Evolutionary conservation across 2,329 filamentous ascomycete genomes (phyloP).

Genomic region (Scleromitrula shiraiana): DNA sequence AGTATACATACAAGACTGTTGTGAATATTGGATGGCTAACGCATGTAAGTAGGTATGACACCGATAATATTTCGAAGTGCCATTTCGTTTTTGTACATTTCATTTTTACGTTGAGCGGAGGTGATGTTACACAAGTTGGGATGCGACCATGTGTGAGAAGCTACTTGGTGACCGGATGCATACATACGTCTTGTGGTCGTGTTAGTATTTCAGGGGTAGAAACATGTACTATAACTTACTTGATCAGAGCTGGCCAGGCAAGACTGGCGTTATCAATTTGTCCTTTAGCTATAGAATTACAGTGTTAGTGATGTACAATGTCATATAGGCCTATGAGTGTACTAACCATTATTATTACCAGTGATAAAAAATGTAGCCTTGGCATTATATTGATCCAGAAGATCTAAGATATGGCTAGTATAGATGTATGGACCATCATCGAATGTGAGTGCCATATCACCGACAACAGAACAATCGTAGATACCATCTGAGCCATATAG

Average conservation of each 20-base stretch:
- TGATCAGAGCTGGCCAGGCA: slow-evolving; percentile 32
- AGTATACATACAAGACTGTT: neutral
- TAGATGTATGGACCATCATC: slow-evolving; percentile 59
- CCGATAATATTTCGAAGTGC: slow-evolving; percentile 46
- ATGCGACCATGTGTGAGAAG: slow-evolving; percentile 49
- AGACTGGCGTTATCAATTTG: slow-evolving; percentile 43
- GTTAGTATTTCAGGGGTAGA: slow-evolving; percentile 11
- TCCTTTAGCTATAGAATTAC: slow-evolving; percentile 36
- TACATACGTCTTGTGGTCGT: slow-evolving; percentile 20
- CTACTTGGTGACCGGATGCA: slow-evolving; percentile 49
- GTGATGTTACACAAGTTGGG: slow-evolving; percentile 37
- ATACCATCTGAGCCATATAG: slow-evolving; percentile 50
- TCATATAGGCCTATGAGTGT: neutral
- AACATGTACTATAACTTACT: neutral
- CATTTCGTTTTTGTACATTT: slow-evolving; percentile 46
- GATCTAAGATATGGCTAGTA: slow-evolving; percentile 52
- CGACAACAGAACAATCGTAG: slow-evolving; percentile 46
- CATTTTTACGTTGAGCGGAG: slow-evolving; percentile 36
- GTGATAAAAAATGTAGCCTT: slow-evolving; percentile 52
- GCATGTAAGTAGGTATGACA: slow-evolving; percentile 46
- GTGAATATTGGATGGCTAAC: slow-evolving; percentile 29
- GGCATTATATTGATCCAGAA: slow-evolving; percentile 50
- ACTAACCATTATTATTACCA: slow-evolving; percentile 34
- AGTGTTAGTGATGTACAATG: neutral
- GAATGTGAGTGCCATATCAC: slow-evolving; percentile 58